These are phyloP conservation scores for Elsinoe ampelina DNA, from an alignment of 2,329 filamentous ascomycete genomes.

Conservation along the genomic window DNA sequence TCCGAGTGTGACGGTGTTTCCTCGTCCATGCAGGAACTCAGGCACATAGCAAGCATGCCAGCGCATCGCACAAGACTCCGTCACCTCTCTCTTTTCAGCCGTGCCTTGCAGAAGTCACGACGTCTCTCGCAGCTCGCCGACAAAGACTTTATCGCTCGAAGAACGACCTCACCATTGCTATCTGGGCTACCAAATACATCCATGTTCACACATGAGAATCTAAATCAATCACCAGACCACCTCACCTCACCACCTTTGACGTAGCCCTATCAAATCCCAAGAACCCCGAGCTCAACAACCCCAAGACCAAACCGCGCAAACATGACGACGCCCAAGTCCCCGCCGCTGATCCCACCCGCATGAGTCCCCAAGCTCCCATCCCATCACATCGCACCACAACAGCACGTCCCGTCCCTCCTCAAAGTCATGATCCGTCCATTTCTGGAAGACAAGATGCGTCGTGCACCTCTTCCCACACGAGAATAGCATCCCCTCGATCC, in stretches of 20 bases:
- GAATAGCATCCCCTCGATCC: neutral
- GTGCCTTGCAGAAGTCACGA: neutral
- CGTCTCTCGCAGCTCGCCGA: neutral
- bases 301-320: too few species aligned
- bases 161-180: neutral
- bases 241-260: neutral
- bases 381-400: neutral
- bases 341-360: neutral
- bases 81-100: neutral
- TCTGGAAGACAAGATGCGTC: too few species aligned
- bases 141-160: neutral
- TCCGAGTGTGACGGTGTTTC: neutral
- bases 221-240: neutral
- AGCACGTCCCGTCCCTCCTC: too few species aligned
- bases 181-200: neutral
- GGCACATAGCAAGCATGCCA: neutral
- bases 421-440: too few species aligned
- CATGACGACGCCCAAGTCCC: neutral
- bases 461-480: neutral
- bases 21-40: neutral
- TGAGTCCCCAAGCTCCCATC: neutral
- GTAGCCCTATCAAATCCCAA: neutral
- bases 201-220: neutral
- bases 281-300: neutral
- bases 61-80: neutral